Base-by-base conservation (phyloP, 768 basidiomycete genomes). In the Tricholoma saponaceum region DNA sequence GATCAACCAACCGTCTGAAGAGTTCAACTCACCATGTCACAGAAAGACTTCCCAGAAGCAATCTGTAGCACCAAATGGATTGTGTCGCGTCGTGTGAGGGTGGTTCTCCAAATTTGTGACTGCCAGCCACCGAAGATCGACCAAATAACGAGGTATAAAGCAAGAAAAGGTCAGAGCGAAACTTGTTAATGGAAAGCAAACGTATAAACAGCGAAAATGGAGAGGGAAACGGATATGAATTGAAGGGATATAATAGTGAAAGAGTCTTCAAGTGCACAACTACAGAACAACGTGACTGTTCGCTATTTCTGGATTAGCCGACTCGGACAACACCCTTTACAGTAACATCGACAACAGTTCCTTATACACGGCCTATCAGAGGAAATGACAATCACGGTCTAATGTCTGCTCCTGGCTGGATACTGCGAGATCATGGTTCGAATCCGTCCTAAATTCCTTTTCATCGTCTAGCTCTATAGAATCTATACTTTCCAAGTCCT, bases 11-110 rank as follows among this genome's bases (percentile, higher is more conserved):
- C 8, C 46, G 12, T 35, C 26, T 33, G 25, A 39, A 54, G 0
- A 50, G 1, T 20, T 1, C 20, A 9, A 43, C 62, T 54, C 63
- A 74, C 73, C 73, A 74, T 74, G 51, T 55, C 61, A 50, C 56
- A 56, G 53, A 55, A 59, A 58, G 44, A 41, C 32, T 52, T 52
- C 37, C 44, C 22, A 14, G 51, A 50, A 23, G 51, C 50, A 52
- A 47, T 54, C 44, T 59, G 46, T 46, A 16, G 54, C 39, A 55
- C 47, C 35, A 56, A 61, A 54, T 51, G 52, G 60, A 59, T 66
- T 64, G 67, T 67, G 72, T 72, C 73, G 71, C 67, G 74, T 74
- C 71, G 70, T 71, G 66, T 65, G 61, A 57, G 49, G 59, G 58
- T 30, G 58, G 61, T 53, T 22, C 39, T 43, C 30, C 51, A 13